phyloP scores from a whole-genome alignment of 208 protist genomes.

The Wallacemonas rigidus region DNA sequence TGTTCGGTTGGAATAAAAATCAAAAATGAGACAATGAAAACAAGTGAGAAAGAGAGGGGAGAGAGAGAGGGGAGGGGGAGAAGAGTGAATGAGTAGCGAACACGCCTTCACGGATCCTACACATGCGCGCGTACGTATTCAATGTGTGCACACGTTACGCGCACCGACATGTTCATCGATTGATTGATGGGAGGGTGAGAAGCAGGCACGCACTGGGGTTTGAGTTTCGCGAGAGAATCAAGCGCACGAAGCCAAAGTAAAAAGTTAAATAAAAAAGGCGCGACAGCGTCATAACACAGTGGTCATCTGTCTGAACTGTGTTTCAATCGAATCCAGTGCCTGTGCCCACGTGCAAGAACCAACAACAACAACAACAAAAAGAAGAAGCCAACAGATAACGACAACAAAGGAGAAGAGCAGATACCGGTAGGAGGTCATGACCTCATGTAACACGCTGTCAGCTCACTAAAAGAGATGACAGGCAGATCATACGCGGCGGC shows the following conservation, averaged over 20 bases:
- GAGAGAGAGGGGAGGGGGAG: background rate
- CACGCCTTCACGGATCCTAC: no score
- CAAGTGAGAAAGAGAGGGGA: background rate
- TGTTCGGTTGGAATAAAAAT: background rate
- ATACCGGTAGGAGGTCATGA: background rate
- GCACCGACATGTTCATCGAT: no score
- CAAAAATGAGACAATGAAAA: constrained; percentile 2
- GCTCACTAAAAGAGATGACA: constrained; percentile 10
- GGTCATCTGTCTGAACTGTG: no score
- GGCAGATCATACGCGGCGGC: constrained; percentile 19
- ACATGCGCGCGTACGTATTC: no score
- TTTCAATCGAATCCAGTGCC: background rate
- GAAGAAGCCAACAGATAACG: no score
- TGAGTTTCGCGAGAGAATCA: no score
- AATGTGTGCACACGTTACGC: no score
- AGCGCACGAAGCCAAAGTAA: no score
- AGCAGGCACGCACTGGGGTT: no score
- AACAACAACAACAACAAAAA: constrained; percentile 4
- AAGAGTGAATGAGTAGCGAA: no score
- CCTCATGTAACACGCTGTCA: background rate
- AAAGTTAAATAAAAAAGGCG: no score
- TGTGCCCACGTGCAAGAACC: background rate
- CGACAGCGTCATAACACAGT: background rate
- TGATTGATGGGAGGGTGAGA: no score
- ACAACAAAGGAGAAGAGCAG: constrained; percentile 12